Conservation (phyloP, 257 asterid genomes). For the Nicotiana knightiana region DNA sequence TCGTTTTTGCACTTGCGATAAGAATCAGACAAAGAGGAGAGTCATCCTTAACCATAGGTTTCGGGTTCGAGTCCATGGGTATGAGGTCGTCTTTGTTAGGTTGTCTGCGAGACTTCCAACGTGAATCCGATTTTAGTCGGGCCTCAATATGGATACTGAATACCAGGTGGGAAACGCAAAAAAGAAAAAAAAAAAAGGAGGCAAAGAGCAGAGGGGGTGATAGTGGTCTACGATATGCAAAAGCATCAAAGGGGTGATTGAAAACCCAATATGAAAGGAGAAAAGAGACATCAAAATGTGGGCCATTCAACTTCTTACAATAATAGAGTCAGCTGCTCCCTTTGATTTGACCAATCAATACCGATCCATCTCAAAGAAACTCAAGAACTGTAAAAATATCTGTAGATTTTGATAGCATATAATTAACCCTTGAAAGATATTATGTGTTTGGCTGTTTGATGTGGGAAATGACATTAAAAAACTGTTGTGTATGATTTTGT, state of each 20-base stretch:
- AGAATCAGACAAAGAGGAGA: too few species aligned
- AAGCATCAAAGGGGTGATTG: constrained; percentile 33
- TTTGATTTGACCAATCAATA: constrained; percentile 32
- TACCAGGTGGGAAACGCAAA: too few species aligned
- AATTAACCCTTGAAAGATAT: not conserved
- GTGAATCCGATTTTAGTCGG: too few species aligned
- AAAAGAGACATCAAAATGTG: constrained; percentile 21
- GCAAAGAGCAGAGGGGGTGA: not conserved
- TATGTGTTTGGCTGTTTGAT: not conserved
- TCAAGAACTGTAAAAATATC: not conserved
- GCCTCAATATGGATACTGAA: too few species aligned
- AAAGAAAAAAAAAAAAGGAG: too few species aligned
- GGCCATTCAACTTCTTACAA: constrained; percentile 22
- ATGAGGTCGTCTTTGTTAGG: too few species aligned
- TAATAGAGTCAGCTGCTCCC: constrained; percentile 31
- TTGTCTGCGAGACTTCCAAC: too few species aligned
- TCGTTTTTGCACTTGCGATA: too few species aligned
- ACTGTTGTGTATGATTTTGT: not conserved
- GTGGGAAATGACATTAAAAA: not conserved
- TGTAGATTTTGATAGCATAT: not conserved
- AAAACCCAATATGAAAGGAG: constrained; percentile 19
- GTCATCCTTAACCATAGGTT: too few species aligned
- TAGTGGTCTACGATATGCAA: constrained; percentile 6
- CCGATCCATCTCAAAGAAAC: constrained; percentile 7
- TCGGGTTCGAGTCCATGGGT: too few species aligned